Base-by-base conservation (phyloP, 176 grass and related monocot genomes). In the Rhynchospora pubera region DNA sequence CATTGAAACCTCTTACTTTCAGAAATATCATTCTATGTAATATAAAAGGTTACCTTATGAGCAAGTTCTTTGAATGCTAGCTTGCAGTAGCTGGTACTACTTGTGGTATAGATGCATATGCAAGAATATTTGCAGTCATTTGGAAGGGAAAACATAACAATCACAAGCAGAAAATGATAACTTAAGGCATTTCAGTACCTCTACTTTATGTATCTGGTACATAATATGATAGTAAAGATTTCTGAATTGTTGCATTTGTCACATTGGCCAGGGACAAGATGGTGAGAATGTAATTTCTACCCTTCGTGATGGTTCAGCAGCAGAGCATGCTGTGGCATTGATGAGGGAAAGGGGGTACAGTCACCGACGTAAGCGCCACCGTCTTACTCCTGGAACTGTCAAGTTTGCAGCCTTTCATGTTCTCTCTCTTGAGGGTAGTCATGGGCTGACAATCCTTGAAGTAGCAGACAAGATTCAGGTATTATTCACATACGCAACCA, bases 331-430 rank as follows among this genome's bases (percentile, higher is more conserved):
- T 85, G 92, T 90, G 78, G 92, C 91, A 83, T 43, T 87, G 68
- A 95, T 99, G 96, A 91, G 89, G 76, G 96, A 93, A 88, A 87
- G 92, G 82, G 96, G 96, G 7, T 93, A 93, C 71, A 90, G 90
- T 43, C 85, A 86, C 14, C 83, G 96, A 8, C 91, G 82, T 68
- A 88, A 89, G 80, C 89, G 96, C 14, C 96, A 99, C 77, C 87
- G 96, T 24, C 82, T 99, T 23, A 99, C 96, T 53, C 96, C 96
- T 77, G 96, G 96, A 85, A 99, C 96, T 5, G 96, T 99, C 60
- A 99, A 99, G 57, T 99, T 99, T 91, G 96, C 96, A 63, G 92
- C 96, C 62, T 99, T 95, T 86, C 87, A 99, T 95, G 92, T 99
- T 26, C 85, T 99, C 65, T 95, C 96, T 65, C 96, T 99, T 73